Evolutionary conservation across 371 early-diverging fungal species (phyloP), one percentile per base, ranked within the genome.

Genomic region (Fennellomyces sp.): DNA sequence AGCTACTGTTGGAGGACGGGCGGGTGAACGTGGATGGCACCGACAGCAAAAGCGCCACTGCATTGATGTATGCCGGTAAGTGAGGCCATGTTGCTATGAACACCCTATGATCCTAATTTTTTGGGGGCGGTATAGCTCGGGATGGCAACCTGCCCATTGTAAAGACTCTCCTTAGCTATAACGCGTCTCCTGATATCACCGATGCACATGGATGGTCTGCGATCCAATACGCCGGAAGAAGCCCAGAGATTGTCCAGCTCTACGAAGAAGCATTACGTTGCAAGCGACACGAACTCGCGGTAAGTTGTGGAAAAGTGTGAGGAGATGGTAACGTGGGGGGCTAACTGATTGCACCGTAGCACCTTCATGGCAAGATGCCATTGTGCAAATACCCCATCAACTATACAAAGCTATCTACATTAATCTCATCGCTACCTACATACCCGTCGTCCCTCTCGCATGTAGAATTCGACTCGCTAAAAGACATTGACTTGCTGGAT

Each of bases 21-120:
- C 76, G 86, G 17, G 83, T 84, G 19, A 82, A 85, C 71, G 88
- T 88, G 11, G 83, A 91, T 70, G 87, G 84, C 0, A 75, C 81
- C 2, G 89, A 89, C 52, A 76, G 81, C 55, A 91, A 89, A 65
- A 87, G 87, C 21, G 88, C 91, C 10, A 88, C 91, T 2, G 85
- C 90, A 2, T 61, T 91, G n/a, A 91, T 91, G 91, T 91, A 89
- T 77, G 91, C 91, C 47, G 88, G 89, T 88, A 84, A 63, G 26
- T 38, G n/a, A n/a, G n/a, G n/a, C n/a, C n/a, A n/a, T 62, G 4
- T 28, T n/a, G 27, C 42, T 30, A 19, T 21, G 31, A 23, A 7
- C 21, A 33, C 33, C 3, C 56, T 6, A 26, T 27, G 3, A 17
- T 55, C 56, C 38, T 42, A 53, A 55, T 50, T 59, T 42, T 61